Percentiles rank a stretch among this genome's conserved stretches.
Evolutionary conservation across 1,284 basidiomycete species (phyloP).

Genomic region (Cutaneotrichosporon cutaneum): DNA sequence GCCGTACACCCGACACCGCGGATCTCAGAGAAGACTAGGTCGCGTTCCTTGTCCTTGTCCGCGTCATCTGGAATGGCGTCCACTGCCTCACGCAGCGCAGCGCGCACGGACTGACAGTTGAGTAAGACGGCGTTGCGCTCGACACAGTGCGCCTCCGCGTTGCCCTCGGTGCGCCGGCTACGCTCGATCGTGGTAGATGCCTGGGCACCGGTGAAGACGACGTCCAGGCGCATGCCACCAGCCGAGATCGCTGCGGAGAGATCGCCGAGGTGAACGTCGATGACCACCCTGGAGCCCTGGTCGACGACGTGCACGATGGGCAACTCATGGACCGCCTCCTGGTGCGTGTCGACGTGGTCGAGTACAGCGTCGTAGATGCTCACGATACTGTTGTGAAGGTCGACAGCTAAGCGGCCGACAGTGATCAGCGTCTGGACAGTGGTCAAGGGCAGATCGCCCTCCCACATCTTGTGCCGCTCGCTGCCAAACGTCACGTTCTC

Average conservation of each 20-base stretch:
- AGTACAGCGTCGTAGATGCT: conserved; percentile 17
- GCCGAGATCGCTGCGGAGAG: conserved; percentile 21
- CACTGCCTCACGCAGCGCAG: background rate
- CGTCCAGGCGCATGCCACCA: conserved; percentile 28
- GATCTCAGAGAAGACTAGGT: conserved; percentile 9
- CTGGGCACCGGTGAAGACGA: conserved; percentile 12
- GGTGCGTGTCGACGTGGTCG: conserved; percentile 18
- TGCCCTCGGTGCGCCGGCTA: background rate
- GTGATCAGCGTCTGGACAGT: conserved; percentile 27
- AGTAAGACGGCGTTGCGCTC: conserved; percentile 9
- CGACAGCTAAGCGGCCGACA: conserved; percentile 23
- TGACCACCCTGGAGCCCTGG: conserved; percentile 16
- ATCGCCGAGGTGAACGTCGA: conserved; percentile 25
- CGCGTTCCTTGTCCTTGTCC: conserved; percentile 12
- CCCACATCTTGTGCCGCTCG: conserved; percentile 17
- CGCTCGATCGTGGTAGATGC: conserved; percentile 14
- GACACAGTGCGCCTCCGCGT: background rate
- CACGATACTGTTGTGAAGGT: conserved; percentile 36
- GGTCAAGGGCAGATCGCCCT: conserved; percentile 20
- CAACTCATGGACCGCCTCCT: conserved; percentile 12
- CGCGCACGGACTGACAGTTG: conserved; percentile 9
- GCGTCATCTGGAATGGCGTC: background rate
- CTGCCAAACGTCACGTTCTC: conserved; percentile 23
- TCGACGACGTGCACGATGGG: conserved; percentile 14
- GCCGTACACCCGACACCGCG: conserved; percentile 9